Percentiles rank a stretch among this genome's conserved stretches.
phyloP scores from a whole-genome alignment of 495 filamentous ascomycete species.

The Mytilinidion resinicola region DNA sequence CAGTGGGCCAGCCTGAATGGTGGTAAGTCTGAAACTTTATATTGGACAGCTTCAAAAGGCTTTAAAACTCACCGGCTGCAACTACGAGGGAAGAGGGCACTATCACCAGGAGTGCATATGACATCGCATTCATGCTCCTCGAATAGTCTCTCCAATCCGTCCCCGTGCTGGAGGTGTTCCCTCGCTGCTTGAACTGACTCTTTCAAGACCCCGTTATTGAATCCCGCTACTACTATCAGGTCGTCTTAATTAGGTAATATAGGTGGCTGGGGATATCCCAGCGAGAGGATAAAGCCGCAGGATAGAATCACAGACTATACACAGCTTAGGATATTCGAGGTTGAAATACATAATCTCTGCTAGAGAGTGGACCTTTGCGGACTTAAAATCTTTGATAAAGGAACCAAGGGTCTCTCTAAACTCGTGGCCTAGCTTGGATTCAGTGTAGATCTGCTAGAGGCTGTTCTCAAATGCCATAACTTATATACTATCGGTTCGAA shows the following conservation, averaged over 20 bases:
- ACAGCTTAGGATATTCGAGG: constrained; percentile 24
- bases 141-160: constrained; percentile 26
- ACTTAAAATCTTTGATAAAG: constrained; percentile 26
- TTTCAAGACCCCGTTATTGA: constrained; percentile 5
- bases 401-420: constrained; percentile 22
- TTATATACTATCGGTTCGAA: constrained; percentile 29
- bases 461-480: no score
- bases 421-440: constrained; percentile 11
- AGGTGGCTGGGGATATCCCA: constrained; percentile 2
- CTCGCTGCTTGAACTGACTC: constrained; percentile 12
- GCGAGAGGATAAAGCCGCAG: neutral
- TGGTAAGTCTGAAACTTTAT: neutral
- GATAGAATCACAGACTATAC: constrained; percentile 6
- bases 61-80: constrained; percentile 14
- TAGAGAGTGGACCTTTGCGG: constrained; percentile 25
- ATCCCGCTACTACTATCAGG: constrained; percentile 20
- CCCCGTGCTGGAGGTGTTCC: constrained; percentile 12
- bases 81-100: constrained; percentile 24
- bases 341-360: constrained; percentile 31
- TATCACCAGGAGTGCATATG: constrained; percentile 26
- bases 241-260: constrained; percentile 23
- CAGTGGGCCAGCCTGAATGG: constrained; percentile 27
- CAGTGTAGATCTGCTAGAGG: neutral
- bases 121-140: constrained; percentile 23
- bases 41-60: neutral